Evolutionary conservation across 2,329 filamentous ascomycete species (phyloP).

Genomic region (Xylaria sp.): DNA sequence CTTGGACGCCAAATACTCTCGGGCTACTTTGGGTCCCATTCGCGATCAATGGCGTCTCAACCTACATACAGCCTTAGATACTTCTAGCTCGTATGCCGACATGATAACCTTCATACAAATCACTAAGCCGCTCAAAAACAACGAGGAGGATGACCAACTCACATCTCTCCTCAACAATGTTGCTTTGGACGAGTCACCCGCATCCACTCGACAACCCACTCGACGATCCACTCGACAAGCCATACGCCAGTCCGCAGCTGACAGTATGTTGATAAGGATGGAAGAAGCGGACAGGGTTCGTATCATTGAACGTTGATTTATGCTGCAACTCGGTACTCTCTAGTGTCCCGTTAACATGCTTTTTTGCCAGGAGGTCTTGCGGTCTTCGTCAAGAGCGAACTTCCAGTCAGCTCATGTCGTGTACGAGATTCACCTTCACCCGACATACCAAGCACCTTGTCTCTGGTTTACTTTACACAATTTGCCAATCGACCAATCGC

Average conservation of each 20-base stretch:
- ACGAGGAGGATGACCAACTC: conserved; percentile 57
- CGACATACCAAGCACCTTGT: conserved; percentile 78
- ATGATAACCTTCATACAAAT: conserved; percentile 67
- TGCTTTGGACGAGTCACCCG: conserved; percentile 51
- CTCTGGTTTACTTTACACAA: conserved; percentile 78
- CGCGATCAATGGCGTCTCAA: conserved; percentile 66
- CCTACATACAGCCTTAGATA: conserved; percentile 62
- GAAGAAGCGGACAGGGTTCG: conserved; percentile 64
- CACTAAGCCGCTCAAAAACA: conserved; percentile 61
- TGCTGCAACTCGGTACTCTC: conserved; percentile 2
- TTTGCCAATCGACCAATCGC: conserved; percentile 63
- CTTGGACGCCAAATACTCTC: conserved; percentile 68
- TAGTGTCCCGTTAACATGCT: conserved; percentile 17
- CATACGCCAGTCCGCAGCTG: conserved; percentile 43
- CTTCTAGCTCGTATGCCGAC: conserved; percentile 50
- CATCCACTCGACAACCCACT: conserved; percentile 7
- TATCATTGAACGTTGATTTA: conserved; percentile 9
- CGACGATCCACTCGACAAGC: conserved; percentile 12
- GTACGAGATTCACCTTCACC: conserved; percentile 80
- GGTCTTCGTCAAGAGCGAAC: conserved; percentile 39
- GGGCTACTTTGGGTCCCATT: conserved; percentile 65
- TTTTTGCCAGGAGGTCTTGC: conserved; percentile 54
- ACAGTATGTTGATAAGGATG: conserved; percentile 60
- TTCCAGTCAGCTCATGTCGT: conserved; percentile 61
- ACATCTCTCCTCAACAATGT: conserved; percentile 58